phyloP scores from a whole-genome alignment of 768 basidiomycete genomes.

The Suillus plorans region DNA sequence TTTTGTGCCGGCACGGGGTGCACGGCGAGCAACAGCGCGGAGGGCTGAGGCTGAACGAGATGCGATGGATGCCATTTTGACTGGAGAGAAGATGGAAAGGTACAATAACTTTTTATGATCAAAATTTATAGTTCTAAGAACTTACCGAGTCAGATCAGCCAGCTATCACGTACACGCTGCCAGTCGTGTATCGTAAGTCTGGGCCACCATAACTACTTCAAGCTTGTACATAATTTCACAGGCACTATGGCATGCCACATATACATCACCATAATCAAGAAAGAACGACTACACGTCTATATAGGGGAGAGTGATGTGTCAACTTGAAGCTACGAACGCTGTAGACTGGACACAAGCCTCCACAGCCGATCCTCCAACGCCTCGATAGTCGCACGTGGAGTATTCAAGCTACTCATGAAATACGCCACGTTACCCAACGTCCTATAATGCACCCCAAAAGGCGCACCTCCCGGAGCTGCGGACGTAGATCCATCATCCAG shows the following conservation, averaged over 20 bases:
- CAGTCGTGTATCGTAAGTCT: not conserved
- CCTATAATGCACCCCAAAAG: conserved; percentile 77
- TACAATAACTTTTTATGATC: not conserved
- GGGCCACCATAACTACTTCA: not conserved
- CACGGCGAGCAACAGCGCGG: conserved; percentile 65
- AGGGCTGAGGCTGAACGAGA: conserved; percentile 66
- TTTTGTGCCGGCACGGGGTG: conserved; percentile 48
- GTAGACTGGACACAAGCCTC: conserved; percentile 26
- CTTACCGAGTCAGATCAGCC: not conserved
- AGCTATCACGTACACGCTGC: not conserved
- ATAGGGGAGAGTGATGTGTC: not conserved
- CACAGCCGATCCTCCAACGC: conserved; percentile 65
- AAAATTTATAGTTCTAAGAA: conserved; percentile 2
- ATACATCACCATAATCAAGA: not conserved
- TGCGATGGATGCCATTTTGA: conserved; percentile 61
- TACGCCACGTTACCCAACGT: conserved; percentile 92
- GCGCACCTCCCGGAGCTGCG: conserved; percentile 49
- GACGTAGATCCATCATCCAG: conserved; percentile 29
- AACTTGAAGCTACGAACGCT: not conserved
- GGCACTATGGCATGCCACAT: not conserved
- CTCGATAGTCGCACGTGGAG: conserved; percentile 49
- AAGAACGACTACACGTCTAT: not conserved
- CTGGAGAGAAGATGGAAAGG: conserved; percentile 7
- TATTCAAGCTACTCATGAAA: conserved; percentile 89
- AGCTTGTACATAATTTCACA: not conserved